Base-by-base conservation (phyloP, 2,329 filamentous ascomycete species). In the Penicillium sp. region DNA sequence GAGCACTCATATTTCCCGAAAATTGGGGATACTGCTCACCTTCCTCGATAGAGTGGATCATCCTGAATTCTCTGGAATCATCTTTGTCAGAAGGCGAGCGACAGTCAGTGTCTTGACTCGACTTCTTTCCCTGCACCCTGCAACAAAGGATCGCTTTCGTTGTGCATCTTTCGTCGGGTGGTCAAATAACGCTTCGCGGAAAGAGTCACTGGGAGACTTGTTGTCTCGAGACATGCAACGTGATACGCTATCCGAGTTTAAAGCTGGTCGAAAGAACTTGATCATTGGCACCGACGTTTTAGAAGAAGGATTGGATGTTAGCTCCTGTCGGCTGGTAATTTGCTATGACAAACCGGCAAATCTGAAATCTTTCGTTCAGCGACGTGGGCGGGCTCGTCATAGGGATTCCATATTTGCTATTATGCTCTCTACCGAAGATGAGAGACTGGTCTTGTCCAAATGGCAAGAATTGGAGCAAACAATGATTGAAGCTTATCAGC, bases 401-500 rank as follows among this genome's bases (percentile, higher is more conserved):
- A 74, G 81, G 51, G 73, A 81, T 11, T 89, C 86, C 1, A 82
- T 82, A 59, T 84, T 83, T 72, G 69, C 64, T 1, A 79, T 88
- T 1, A 79, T 88, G 63, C 71, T 82, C 14, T 71, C 80, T 0
- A 67, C 60, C 15, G 68, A 77, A 4, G 66, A 73, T 37, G 69
- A 79, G 43, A 57, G 67, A 28, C 64, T 73, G 3, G 63, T 69
- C 47, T 64, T 81, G 1, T 65, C 73, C 2, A 80, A 83, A 28
- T 96, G 91, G 89, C 78, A 85, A 28, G 69, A 72, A 0, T 79
- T 95, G 15, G 94, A 97, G 70, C 73, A 81, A 3, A 79, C 86
- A n/a, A 92, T 96, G 88, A 90, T 87, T 66, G 71, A 76, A 49
- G 82, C 83, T 0, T 96, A 91, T 67, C 83, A 88, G 61, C 83